Base-by-base conservation (phyloP, 345 rosid genomes). In the Populus tremula region DNA sequence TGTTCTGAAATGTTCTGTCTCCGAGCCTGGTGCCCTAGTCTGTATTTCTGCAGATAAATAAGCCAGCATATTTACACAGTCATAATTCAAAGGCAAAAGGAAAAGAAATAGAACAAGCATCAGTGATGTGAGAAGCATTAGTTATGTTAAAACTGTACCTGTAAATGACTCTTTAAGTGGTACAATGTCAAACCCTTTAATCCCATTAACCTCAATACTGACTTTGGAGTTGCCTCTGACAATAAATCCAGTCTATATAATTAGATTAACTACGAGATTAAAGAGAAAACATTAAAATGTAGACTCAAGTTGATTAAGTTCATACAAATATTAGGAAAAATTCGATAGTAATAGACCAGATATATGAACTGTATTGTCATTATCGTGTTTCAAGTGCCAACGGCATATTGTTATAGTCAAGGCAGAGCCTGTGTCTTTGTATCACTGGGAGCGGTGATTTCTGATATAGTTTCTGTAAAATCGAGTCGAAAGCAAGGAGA, bases 121-220 rank as follows among this genome's bases (percentile, higher is more conserved):
- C 11, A 18, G 45, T 29, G 41, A 31, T 67, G 2, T 20, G 7
- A 67, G 36, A 27, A 54, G 21, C 29, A 21, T 4, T 2, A 56
- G 29, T 9, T n/a, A 17, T 29, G 14, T 6, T 50, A 16, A 27
- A n/a, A 33, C 17, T 27, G 25, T 65, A 92, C 99, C 99, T 95
- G 99, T 63, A 95, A 81, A 85, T 95, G 99, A 82, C 98, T 93
- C 87, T 93, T 95, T 75, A 93, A 85, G 86, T 95, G 99, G 82
- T 91, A 95, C 81, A 93, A 69, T 38, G 99, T 95, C 84, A 95
- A 87, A 38, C 99, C 99, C 84, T 95, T 95, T 56, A 91, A 73
- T 41, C 98, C 99, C 99, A 95, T 95, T 45, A 93, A 25, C 77
- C 91, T 90, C 78, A 91, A 69, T 76, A 93, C 98, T 1, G 98